A percentile compares a stretch with the other conserved stretches of the same genome.
phyloP scores from a whole-genome alignment of 345 rosid genomes.

The Bruguiera sexangula region DNA sequence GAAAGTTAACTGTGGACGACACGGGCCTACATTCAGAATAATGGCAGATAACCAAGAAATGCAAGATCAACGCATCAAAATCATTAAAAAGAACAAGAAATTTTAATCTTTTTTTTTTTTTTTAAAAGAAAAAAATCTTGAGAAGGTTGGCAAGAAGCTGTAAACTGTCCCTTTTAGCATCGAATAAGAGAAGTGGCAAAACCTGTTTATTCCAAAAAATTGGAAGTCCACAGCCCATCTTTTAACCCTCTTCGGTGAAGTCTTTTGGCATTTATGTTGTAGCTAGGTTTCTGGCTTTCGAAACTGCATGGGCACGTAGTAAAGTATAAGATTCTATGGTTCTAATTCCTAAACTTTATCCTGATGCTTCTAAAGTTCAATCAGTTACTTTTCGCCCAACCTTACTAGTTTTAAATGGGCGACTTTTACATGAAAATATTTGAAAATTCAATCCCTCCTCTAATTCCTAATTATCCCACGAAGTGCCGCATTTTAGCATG shows the following conservation, averaged over 20 bases:
- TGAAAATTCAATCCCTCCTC: no score
- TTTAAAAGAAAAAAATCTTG: no score
- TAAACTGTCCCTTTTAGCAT: constrained; percentile 13
- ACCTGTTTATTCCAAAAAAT: constrained; percentile 24
- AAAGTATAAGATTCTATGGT: constrained; percentile 22
- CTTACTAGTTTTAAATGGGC: no score
- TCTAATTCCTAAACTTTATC: constrained; percentile 3
- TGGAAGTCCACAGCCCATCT: neutral
- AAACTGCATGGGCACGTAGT: constrained; percentile 12
- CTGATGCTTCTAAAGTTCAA: neutral
- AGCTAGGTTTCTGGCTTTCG: constrained; percentile 12
- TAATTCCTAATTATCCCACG: no score
- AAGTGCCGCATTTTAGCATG: no score
- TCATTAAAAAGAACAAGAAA: no score
- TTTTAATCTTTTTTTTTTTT: no score
- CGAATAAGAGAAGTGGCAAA: constrained; percentile 17
- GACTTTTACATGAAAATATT: no score
- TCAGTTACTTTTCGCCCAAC: neutral
- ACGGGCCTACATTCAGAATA: no score
- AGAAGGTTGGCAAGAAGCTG: neutral
- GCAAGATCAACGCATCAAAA: no score
- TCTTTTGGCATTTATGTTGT: neutral
- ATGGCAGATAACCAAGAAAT: no score
- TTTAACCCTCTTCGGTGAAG: neutral
- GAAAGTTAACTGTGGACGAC: no score